phyloP scores from a whole-genome alignment of 2,329 filamentous ascomycete genomes.

The Penicillium sp. region DNA sequence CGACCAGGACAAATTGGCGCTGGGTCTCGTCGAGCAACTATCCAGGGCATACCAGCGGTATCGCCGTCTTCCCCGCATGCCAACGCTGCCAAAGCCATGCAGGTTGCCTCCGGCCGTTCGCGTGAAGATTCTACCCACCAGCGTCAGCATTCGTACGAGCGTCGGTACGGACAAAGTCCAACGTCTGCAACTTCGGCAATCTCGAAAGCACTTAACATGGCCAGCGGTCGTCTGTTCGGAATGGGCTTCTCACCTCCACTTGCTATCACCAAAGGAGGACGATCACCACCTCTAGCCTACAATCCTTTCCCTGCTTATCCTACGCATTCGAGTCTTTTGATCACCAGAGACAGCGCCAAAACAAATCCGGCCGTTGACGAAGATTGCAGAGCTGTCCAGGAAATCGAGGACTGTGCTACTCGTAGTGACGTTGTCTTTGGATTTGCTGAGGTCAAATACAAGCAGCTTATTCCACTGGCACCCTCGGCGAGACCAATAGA shows the following conservation, averaged over 20 bases:
- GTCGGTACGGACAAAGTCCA: conserved; percentile 67
- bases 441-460: conserved; percentile 97
- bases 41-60: conserved; percentile 67
- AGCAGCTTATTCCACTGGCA: conserved; percentile 85
- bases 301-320: conserved; percentile 83
- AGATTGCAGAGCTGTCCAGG: conserved; percentile 71
- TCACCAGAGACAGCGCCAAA: conserved; percentile 59
- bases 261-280: conserved; percentile 44
- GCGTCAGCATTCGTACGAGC: conserved; percentile 75
- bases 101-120: conserved; percentile 65
- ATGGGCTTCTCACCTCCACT: conserved; percentile 51
- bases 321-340: conserved; percentile 64
- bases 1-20: conserved; percentile 56
- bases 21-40: conserved; percentile 71
- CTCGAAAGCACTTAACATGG: conserved; percentile 90
- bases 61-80: conserved; percentile 65
- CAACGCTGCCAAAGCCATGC: conserved; percentile 66
- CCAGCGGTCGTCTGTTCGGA: conserved; percentile 61
- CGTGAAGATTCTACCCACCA: conserved; percentile 61
- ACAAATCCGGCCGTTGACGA: conserved; percentile 65
- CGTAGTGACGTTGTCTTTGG: conserved; percentile 94
- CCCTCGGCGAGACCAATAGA: conserved; percentile 55
- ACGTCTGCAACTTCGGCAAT: conserved; percentile 85
- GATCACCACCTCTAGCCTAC: conserved; percentile 46
- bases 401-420: conserved; percentile 87